These are phyloP conservation scores for Centella asiatica DNA, from an alignment of 129 eudicot species.

Conservation along the genomic window DNA sequence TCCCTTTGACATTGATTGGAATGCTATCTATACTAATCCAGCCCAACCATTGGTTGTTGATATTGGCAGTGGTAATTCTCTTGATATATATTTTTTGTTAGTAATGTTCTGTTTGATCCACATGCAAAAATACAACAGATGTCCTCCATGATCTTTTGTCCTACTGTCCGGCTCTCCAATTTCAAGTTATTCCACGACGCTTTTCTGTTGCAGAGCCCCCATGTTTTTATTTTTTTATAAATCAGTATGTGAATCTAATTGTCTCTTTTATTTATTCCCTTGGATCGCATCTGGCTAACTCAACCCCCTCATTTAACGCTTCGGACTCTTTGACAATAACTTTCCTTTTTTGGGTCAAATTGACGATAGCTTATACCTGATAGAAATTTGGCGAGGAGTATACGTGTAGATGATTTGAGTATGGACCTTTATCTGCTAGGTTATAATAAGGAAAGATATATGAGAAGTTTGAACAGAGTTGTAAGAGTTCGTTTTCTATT, in stretches of 20 bases:
- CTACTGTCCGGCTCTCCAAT: not conserved
- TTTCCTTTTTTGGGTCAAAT: not conserved
- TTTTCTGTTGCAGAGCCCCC: not conserved
- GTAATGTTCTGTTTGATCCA: too few relatives aligned
- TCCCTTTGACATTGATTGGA: constrained; percentile 64
- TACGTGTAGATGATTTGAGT: not conserved
- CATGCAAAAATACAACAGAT: too few relatives aligned
- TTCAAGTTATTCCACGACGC: not conserved
- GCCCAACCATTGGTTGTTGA: constrained; percentile 70
- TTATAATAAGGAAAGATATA: not conserved
- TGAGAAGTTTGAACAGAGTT: not conserved
- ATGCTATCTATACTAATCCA: constrained; percentile 47
- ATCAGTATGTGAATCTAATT: not conserved
- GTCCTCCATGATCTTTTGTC: too few relatives aligned
- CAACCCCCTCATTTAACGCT: not conserved
- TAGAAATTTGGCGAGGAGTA: too few relatives aligned
- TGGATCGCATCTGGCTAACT: not conserved
- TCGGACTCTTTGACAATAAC: not conserved
- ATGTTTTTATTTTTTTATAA: too few relatives aligned
- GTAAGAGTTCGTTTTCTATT: not conserved
- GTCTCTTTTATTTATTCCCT: not conserved
- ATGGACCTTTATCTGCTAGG: not conserved
- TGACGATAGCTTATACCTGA: not conserved
- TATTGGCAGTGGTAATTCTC: constrained; percentile 73
- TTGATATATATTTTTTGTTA: constrained; percentile 7